phyloP scores from a whole-genome alignment of 768 basidiomycete species.

The Rhizopogon rudus region DNA sequence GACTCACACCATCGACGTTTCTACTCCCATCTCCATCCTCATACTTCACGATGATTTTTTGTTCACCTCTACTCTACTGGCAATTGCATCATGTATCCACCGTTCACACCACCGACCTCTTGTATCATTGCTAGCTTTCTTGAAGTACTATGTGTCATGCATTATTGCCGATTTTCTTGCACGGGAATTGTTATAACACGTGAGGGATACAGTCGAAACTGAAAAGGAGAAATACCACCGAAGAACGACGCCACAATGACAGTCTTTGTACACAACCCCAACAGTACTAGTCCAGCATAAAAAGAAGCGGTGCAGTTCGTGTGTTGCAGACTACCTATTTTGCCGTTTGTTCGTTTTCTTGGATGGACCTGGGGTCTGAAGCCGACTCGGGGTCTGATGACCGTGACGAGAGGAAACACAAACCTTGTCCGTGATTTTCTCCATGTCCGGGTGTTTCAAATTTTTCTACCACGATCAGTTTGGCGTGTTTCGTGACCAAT shows the following conservation, averaged over 20 bases:
- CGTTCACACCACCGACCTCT: neutral
- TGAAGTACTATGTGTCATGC: neutral
- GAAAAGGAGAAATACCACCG: neutral
- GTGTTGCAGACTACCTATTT: neutral
- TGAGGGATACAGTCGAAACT: neutral
- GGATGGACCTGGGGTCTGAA: slow-evolving; percentile 2
- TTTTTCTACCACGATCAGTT: slow-evolving; percentile 14
- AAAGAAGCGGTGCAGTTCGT: neutral
- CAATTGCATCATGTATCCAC: neutral
- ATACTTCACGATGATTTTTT: neutral
- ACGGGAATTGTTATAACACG: neutral
- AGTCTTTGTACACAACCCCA: neutral
- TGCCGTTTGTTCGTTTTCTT: slow-evolving; percentile 22
- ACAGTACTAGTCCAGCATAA: neutral
- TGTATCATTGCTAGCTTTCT: neutral
- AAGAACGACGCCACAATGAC: neutral
- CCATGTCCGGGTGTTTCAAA: slow-evolving; percentile 11
- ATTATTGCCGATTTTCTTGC: neutral
- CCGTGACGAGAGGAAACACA: neutral
- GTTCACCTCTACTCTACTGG: neutral
- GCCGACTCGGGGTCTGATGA: slow-evolving; percentile 4
- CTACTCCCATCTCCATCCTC: neutral
- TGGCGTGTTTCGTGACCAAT: neutral
- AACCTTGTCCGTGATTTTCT: slow-evolving; percentile 19
- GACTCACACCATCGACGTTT: neutral